These are phyloP conservation scores for Vanrija sp. DNA, from an alignment of 1,284 basidiomycete species.

Conservation along the genomic window DNA sequence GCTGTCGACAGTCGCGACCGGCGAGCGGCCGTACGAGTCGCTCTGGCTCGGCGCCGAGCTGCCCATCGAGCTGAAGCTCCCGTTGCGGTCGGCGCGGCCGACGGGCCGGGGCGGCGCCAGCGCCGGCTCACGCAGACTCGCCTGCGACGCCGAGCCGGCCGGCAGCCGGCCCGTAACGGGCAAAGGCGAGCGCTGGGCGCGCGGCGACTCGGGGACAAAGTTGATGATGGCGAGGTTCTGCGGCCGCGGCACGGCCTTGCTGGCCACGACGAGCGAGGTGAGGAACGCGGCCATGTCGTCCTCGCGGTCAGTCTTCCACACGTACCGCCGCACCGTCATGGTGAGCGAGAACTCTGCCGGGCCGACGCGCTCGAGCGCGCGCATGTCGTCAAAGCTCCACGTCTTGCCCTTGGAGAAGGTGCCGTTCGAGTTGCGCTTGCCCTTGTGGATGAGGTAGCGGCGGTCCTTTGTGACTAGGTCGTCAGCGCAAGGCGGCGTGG, in stretches of 20 bases:
- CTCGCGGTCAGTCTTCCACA: slow-evolving; percentile 75
- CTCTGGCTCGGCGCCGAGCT: slow-evolving; percentile 1
- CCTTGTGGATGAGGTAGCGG: slow-evolving; percentile 82
- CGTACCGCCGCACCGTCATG: slow-evolving; percentile 71
- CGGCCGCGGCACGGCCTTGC: slow-evolving; percentile 57
- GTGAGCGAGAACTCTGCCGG: slow-evolving; percentile 71
- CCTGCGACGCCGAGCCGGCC: slow-evolving; percentile 7
- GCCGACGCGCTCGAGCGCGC: slow-evolving; percentile 67
- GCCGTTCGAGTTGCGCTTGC: slow-evolving; percentile 90
- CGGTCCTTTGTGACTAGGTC: slow-evolving; percentile 61
- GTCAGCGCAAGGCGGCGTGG: slow-evolving; percentile 1
- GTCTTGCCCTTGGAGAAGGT: slow-evolving; percentile 97
- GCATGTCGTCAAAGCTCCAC: slow-evolving; percentile 80
- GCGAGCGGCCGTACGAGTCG: background rate
- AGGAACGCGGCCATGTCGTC: slow-evolving; percentile 67
- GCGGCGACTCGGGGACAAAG: slow-evolving; percentile 18
- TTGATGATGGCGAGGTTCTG: slow-evolving; percentile 32
- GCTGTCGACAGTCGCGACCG: no score
- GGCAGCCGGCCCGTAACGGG: slow-evolving; percentile 5
- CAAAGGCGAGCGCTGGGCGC: slow-evolving; percentile 15
- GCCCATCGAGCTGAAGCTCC: background rate
- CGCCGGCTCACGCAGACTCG: background rate
- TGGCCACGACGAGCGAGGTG: slow-evolving; percentile 64
- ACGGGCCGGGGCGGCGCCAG: no score
- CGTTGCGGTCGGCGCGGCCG: background rate